phyloP scores from a whole-genome alignment of 257 asterid genomes.

The Solanum peruvianum region DNA sequence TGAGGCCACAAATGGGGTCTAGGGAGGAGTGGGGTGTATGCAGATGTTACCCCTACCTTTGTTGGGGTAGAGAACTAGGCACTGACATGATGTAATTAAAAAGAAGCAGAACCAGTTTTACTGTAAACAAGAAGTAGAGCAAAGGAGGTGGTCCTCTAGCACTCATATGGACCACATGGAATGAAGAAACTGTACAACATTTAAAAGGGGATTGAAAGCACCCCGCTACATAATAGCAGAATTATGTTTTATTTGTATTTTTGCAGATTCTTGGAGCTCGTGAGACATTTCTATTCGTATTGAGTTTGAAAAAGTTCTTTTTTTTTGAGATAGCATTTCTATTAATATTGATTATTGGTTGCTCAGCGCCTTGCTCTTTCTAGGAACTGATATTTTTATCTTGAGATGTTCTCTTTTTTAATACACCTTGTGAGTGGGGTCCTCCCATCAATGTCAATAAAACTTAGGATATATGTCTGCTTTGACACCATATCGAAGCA shows the following conservation, averaged over 20 bases:
- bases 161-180: not conserved
- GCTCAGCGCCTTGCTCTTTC: not conserved
- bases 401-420: not conserved
- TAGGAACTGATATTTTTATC: not conserved
- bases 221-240: not conserved
- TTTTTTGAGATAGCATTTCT: not conserved
- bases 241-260: not conserved
- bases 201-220: not conserved
- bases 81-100: not conserved
- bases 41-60: not conserved
- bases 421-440: not conserved
- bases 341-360: not conserved
- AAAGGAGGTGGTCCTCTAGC: not conserved
- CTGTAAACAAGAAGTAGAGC: not conserved
- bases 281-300: not conserved
- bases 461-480: not conserved
- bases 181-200: not conserved
- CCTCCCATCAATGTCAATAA: not conserved
- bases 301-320: too few relatives aligned
- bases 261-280: not conserved
- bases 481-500: not conserved
- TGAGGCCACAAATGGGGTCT: not conserved
- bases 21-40: not conserved
- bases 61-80: not conserved
- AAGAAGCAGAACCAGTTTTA: not conserved